Conservation (phyloP, 2,329 filamentous ascomycete species). For the Botrytis paeoniae region DNA sequence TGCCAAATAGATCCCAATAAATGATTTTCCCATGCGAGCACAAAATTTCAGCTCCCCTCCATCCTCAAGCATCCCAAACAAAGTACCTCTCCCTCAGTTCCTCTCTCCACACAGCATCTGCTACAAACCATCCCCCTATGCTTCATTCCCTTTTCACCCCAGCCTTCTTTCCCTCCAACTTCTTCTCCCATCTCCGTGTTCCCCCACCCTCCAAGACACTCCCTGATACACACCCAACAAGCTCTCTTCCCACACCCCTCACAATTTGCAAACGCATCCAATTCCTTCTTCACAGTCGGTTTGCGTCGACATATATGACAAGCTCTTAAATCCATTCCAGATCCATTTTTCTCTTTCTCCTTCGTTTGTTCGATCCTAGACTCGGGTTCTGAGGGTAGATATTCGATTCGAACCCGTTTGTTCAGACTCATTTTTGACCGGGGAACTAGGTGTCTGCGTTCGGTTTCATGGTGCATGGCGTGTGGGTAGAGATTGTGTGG, state of each 20-base stretch:
- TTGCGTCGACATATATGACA: constrained; percentile 68
- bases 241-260: constrained; percentile 58
- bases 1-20: background rate
- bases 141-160: constrained; percentile 7
- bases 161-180: background rate
- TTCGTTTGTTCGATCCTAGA: background rate
- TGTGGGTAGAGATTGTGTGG: background rate
- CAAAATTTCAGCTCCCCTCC: constrained; percentile 21
- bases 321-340: constrained; percentile 43
- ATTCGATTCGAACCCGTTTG: constrained; percentile 11
- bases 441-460: constrained; percentile 7
- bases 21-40: background rate
- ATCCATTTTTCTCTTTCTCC: background rate
- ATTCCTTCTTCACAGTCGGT: constrained; percentile 61
- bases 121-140: constrained; percentile 56
- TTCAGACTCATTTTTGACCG: constrained; percentile 10
- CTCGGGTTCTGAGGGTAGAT: background rate
- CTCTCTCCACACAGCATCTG: constrained; percentile 64
- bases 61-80: constrained; percentile 58
- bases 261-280: constrained; percentile 65
- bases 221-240: constrained; percentile 66
- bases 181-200: constrained; percentile 17
- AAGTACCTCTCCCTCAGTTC: constrained; percentile 61
- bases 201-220: constrained; percentile 45
- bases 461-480: background rate